Evolutionary conservation across 176 grass and related monocot genomes (phyloP).

Genomic region (Aegilops bicornis): DNA sequence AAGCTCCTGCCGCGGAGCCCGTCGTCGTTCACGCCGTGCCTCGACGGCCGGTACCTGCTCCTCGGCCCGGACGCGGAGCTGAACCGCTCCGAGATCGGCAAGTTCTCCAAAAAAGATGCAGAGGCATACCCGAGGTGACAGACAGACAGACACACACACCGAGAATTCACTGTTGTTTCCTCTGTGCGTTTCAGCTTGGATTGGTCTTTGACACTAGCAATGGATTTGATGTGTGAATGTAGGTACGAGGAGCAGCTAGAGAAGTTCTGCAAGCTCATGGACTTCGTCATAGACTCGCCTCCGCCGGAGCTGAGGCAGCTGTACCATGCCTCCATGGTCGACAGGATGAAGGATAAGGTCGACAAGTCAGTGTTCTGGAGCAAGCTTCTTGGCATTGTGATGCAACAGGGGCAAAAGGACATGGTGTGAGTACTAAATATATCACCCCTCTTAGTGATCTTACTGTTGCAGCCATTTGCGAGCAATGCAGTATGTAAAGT

Average conservation of each 20-base stretch:
- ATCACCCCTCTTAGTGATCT: not conserved
- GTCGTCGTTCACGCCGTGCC: constrained; percentile 85
- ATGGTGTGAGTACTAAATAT: constrained; percentile 79
- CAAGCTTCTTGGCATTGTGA: constrained; percentile 56
- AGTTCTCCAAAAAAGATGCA: constrained; percentile 91
- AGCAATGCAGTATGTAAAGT: not conserved
- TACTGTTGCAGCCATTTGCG: not conserved
- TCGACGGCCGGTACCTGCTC: constrained; percentile 77
- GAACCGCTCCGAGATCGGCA: constrained; percentile 79
- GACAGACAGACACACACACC: no score
- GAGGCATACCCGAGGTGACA: constrained; percentile 66
- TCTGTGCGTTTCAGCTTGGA: not conserved
- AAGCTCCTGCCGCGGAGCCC: constrained; percentile 79
- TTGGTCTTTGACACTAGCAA: not conserved
- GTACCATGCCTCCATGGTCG: constrained; percentile 42
- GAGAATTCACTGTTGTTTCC: not conserved
- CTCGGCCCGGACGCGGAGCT: constrained; percentile 72
- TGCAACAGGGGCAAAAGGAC: constrained; percentile 72
- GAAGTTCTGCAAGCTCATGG: constrained; percentile 90
- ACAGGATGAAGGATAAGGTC: constrained; percentile 77
- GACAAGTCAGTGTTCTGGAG: constrained; percentile 82
- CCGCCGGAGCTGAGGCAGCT: constrained; percentile 67
- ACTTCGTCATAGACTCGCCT: constrained; percentile 82
- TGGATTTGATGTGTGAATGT: constrained; percentile 11
- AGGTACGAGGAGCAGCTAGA: constrained; percentile 87